A percentile compares a stretch with the other conserved stretches of the same genome.
Evolutionary conservation across 2,329 filamentous ascomycete species (phyloP).

Genomic region (Aspergillus awamori): DNA sequence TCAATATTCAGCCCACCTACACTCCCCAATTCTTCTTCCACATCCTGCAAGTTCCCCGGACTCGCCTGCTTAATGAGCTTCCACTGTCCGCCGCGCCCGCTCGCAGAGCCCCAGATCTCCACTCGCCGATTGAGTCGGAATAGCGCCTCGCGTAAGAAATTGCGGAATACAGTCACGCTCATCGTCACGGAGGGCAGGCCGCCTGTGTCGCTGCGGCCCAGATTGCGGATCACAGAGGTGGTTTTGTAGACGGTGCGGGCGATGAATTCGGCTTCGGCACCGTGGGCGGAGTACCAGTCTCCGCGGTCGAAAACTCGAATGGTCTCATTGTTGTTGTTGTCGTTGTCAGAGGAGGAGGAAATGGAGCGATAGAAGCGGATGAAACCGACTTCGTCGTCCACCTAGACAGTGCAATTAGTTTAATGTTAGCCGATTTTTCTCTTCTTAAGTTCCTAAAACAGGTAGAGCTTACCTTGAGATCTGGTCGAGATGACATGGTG

Average conservation of each 20-base stretch:
- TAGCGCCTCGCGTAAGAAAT: constrained; percentile 90
- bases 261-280: constrained; percentile 51
- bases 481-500: constrained; percentile 71
- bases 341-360: constrained; percentile 59
- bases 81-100: constrained; percentile 79
- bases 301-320: constrained; percentile 91
- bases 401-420: constrained; percentile 51
- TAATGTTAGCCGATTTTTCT: neutral
- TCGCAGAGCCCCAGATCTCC: constrained; percentile 81
- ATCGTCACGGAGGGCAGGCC: constrained; percentile 92
- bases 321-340: constrained; percentile 53
- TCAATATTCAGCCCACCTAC: constrained; percentile 58
- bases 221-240: constrained; percentile 87
- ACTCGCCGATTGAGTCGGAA: constrained; percentile 88
- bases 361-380: constrained; percentile 95
- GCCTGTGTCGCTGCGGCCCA: constrained; percentile 81
- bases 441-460: neutral
- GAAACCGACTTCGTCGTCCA: constrained; percentile 96
- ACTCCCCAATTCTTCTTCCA: constrained; percentile 88
- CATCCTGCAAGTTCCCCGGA: constrained; percentile 92
- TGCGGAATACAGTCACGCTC: constrained; percentile 91
- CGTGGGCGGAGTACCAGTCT: constrained; percentile 82
- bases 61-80: constrained; percentile 89
- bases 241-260: constrained; percentile 86
- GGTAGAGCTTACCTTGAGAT: constrained; percentile 65